A percentile compares a stretch with the other conserved stretches of the same genome.
Evolutionary conservation across 176 grass and related monocot species (phyloP).

Genomic region (Aechmea fasciata): DNA sequence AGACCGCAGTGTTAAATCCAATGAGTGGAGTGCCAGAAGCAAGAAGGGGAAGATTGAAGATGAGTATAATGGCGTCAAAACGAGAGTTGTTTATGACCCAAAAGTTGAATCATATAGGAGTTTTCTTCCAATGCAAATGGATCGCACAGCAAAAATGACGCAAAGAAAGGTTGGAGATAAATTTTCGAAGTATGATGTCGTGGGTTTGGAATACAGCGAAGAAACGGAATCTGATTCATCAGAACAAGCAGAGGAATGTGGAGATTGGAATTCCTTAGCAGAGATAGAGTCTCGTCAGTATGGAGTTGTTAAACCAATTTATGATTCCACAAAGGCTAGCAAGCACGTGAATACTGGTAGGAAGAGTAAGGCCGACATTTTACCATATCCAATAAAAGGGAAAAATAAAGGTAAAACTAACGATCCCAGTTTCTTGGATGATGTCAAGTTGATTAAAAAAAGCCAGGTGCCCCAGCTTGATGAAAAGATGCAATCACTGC

Average conservation of each 20-base stretch:
- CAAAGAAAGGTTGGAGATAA: slow-evolving; percentile 34
- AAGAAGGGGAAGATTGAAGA: slow-evolving; percentile 24
- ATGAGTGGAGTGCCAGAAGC: slow-evolving; percentile 27
- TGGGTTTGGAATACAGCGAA: slow-evolving; percentile 40
- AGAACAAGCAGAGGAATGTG: slow-evolving; percentile 38
- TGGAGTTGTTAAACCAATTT: slow-evolving; percentile 24
- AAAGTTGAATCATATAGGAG: slow-evolving; percentile 47
- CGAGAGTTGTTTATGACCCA: slow-evolving; percentile 23
- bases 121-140: slow-evolving; percentile 24
- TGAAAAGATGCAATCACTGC: slow-evolving; percentile 38
- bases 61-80: slow-evolving; percentile 34
- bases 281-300: slow-evolving; percentile 17
- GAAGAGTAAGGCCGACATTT: slow-evolving; percentile 35
- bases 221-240: slow-evolving; percentile 93
- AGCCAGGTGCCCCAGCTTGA: slow-evolving; percentile 21
- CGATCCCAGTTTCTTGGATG: slow-evolving; percentile 36
- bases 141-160: slow-evolving; percentile 26
- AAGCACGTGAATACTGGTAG: slow-evolving; percentile 29
- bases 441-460: slow-evolving; percentile 39
- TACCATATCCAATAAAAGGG: slow-evolving; percentile 39
- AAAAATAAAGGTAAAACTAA: slow-evolving; percentile 43
- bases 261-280: slow-evolving; percentile 2
- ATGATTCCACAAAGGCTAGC: slow-evolving; percentile 37
- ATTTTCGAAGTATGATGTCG: slow-evolving; percentile 20
- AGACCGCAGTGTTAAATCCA: slow-evolving; percentile 24